Evolutionary conservation across 1,139 yeast species (phyloP), one percentile per base, ranked within the genome.

Genomic region (Candida sojae): DNA sequence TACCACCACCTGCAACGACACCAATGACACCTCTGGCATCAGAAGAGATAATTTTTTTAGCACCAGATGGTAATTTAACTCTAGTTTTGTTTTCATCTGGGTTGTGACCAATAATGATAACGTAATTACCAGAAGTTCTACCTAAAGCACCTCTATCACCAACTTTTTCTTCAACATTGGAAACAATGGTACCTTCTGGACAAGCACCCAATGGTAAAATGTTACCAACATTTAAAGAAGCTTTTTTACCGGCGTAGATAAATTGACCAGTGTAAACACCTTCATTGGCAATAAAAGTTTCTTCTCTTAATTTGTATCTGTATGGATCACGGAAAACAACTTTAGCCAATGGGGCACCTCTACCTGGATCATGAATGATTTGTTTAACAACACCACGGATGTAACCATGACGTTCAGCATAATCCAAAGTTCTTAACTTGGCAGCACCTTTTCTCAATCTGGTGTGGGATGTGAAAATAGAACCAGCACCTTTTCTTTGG

Each of bases 401-500:
- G 92, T 92, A 93, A 73, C 99, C 99, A 79, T 93, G 97, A 79
- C 97, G 95, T 84, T 95, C 99, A 77, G 98, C 96, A 72, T 85
- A 93, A 80, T 93, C 99, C 79, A 93, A 88, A 75, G 96, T 88
- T 87, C 99, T 90, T 78, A 92, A 88, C 88, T 92, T 93, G 77
- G 99, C 99, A 75, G 99, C 98, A 78, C 99, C 99, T 84, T 95
- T 89, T 88, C 99, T 90, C 79, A 95, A 90, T 83, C 98, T 93
- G 85, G 98, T 93, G 93, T 92, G 96, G 72, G 99, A 86, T 78
- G 96, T 88, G 91, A 95, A 95, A 86, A 95, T 91, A 73, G 98
- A 92, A 75, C 99, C 99, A 82, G 97, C 98, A 87, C 98, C 98
- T 84, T 95, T 95, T 90, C 99, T 92, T 88, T 95, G 99, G 87